Percentiles rank a stretch among this genome's conserved stretches.
Conservation (phyloP, 805 yeast species). For the Sugiyamaella valdiviana region DNA sequence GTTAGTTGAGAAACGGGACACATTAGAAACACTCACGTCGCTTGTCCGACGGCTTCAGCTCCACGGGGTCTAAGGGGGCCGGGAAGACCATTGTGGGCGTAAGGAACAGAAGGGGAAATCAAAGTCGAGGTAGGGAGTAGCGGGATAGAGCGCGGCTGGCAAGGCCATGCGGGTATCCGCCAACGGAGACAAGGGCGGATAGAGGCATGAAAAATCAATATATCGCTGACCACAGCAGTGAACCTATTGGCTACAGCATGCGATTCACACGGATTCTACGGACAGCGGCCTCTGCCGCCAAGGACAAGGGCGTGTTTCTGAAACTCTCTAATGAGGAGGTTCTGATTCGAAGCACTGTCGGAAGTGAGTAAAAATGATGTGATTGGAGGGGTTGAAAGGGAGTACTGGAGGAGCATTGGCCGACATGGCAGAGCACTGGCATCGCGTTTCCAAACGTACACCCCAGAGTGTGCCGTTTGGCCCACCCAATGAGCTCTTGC, state of each 20-base stretch:
- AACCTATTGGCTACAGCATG: constrained; percentile 7
- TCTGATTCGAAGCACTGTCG: constrained; percentile 10
- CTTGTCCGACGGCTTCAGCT: constrained; percentile 15
- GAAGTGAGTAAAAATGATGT: constrained; percentile 12
- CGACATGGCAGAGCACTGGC: not conserved
- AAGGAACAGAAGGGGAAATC: not conserved
- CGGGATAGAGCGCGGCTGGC: not conserved
- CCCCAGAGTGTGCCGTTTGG: not conserved
- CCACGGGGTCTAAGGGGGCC: constrained; percentile 14
- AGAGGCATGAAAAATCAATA: not conserved
- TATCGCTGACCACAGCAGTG: not conserved
- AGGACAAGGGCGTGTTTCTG: constrained; percentile 6
- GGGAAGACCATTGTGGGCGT: constrained; percentile 3
- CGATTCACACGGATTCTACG: constrained; percentile 14
- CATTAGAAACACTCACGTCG: constrained; percentile 3
- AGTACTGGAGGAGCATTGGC: too few relatives aligned
- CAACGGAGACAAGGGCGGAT: not conserved
- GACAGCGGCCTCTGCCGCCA: constrained; percentile 4
- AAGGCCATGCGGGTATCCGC: not conserved
- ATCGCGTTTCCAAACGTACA: not conserved
- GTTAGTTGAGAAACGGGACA: not conserved
- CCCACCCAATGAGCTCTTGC: not conserved
- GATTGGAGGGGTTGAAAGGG: too few relatives aligned
- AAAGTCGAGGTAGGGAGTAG: not conserved
- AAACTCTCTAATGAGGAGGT: constrained; percentile 6